Evolutionary conservation across 495 filamentous ascomycete species (phyloP), one percentile per base, ranked within the genome.

Genomic region (Trypethelium eluteriae): DNA sequence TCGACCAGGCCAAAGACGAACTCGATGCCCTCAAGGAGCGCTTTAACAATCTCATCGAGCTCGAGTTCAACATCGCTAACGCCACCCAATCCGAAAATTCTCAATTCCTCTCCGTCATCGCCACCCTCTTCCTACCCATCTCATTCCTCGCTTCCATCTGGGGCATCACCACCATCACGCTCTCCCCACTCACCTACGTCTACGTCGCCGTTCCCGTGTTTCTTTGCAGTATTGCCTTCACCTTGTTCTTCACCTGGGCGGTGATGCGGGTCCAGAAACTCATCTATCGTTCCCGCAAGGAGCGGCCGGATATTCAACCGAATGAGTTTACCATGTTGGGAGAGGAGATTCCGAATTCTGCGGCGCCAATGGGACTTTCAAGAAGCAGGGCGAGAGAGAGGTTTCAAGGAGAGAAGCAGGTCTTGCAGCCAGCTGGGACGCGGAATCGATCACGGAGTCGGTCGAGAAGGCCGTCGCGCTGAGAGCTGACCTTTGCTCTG

Each of bases 41-140:
- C 56, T 72, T 72, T 63, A 72, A 69, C 65, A 72, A 72, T 46
- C 68, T 72, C 62, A 69, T 72, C 39, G 67, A 69, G 18, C 70
- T 72, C 39, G 70, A 72, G 36, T 72, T 72, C 68, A 72, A 72
- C 59, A 70, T 70, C 16, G 47, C 65, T 38, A 72, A 67, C 36
- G 70, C 67, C 16, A 62, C 66, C 25, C 70, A 72, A 41, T 65
- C 70, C 2, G 70, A 72, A 39, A 64, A 68, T 35, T 2, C 47
- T 5, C 38, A 50, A 18, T 72, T 70, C 62, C 66, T 72, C 12
- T 61, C 66, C 47, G 67, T 62, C n/a, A 67, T 72, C 38, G 70
- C 70, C 39, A 70, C 70, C 12, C 66, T 72, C 18, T 72, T 72
- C 68, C 62, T 72, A 7, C 70, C 70, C 9, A 10, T 72, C 11